Evolutionary conservation across 192 early-diverging fungal species (phyloP).

Genomic region (Entrophospora sp.): DNA sequence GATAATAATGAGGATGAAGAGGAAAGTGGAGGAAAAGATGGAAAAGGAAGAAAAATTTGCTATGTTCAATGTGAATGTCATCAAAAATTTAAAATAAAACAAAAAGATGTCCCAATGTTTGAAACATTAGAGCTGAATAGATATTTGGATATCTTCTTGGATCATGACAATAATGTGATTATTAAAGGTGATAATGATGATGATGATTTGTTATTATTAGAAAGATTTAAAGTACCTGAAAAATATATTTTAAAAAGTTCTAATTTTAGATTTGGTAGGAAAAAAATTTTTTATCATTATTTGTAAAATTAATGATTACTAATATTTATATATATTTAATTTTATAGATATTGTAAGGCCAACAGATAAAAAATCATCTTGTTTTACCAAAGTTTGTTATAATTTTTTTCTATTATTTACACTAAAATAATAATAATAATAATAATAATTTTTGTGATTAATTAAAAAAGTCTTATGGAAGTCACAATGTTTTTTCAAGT

Average conservation of each 20-base stretch:
- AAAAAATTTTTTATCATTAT: not conserved
- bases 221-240: conserved; percentile 30
- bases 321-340: conserved; percentile 6
- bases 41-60: not conserved
- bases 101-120: not conserved
- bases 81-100: conserved; percentile 1
- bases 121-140: conserved; percentile 10
- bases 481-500: conserved; percentile 63
- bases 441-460: not conserved
- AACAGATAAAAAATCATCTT: conserved; percentile 45
- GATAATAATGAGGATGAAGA: not conserved
- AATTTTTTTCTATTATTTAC: not conserved
- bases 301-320: conserved; percentile 9
- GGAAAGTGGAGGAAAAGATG: not conserved
- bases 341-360: conserved; percentile 55
- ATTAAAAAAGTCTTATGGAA: conserved; percentile 77
- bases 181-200: too few relatives aligned
- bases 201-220: too few relatives aligned
- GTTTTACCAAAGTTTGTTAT: conserved; percentile 63
- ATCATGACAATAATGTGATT: too few relatives aligned
- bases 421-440: not conserved
- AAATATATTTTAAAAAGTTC: conserved; percentile 35
- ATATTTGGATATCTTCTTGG: conserved; percentile 26
- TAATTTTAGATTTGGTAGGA: conserved; percentile 42
- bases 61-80: too few relatives aligned